Evolutionary conservation across 2,329 filamentous ascomycete genomes (phyloP).

Genomic region (Malbranchea zuffiana): DNA sequence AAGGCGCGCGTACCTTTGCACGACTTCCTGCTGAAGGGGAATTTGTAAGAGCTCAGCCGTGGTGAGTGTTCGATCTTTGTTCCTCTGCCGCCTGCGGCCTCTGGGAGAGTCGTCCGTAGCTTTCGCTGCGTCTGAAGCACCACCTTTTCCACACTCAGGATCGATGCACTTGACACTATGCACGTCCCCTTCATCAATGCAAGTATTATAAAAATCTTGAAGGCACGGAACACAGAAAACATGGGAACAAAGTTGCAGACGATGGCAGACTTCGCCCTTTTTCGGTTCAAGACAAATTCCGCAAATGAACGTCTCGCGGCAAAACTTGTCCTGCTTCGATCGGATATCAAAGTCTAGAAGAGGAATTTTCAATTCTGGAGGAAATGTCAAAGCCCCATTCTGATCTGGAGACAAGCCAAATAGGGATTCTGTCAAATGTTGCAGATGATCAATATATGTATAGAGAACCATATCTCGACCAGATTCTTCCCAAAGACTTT

Average conservation of each 20-base stretch:
- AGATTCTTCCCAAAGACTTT: slow-evolving; percentile 49
- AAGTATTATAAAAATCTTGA: slow-evolving; percentile 78
- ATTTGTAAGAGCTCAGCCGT: slow-evolving; percentile 78
- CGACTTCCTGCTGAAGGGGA: slow-evolving; percentile 56
- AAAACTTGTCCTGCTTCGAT: slow-evolving; percentile 63
- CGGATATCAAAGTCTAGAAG: slow-evolving; percentile 69
- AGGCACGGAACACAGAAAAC: slow-evolving; percentile 87
- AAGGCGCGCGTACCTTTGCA: slow-evolving; percentile 76
- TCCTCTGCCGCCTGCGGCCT: slow-evolving; percentile 35
- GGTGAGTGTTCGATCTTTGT: slow-evolving; percentile 57
- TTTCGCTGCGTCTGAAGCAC: slow-evolving; percentile 17
- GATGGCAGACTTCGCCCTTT: slow-evolving; percentile 71
- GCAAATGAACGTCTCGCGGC: slow-evolving; percentile 76
- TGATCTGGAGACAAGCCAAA: slow-evolving; percentile 39
- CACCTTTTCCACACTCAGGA: slow-evolving; percentile 59
- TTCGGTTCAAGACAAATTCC: slow-evolving; percentile 86
- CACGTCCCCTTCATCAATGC: slow-evolving; percentile 76
- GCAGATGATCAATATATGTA: slow-evolving; percentile 49
- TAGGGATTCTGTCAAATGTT: slow-evolving; percentile 45
- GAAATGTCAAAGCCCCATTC: slow-evolving; percentile 37
- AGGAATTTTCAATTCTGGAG: slow-evolving; percentile 49
- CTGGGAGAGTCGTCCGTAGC: slow-evolving; percentile 18
- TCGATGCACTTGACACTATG: slow-evolving; percentile 67
- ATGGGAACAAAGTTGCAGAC: slow-evolving; percentile 71
- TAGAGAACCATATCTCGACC: slow-evolving; percentile 47